phyloP scores from a whole-genome alignment of 1,139 yeast genomes.

The Diutina rugosa region DNA sequence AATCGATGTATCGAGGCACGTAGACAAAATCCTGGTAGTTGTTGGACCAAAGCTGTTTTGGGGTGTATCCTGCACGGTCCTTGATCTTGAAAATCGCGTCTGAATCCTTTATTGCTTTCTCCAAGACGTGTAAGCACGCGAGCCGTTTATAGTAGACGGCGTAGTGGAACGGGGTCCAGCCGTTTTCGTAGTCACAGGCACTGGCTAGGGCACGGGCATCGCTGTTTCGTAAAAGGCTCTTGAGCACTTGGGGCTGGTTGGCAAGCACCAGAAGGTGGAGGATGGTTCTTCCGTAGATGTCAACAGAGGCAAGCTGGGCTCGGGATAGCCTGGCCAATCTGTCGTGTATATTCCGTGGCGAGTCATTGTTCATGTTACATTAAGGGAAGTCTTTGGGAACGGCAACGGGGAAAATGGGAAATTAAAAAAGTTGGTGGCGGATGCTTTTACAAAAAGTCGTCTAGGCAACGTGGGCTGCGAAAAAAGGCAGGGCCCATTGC shows the following conservation, averaged over 20 bases:
- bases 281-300: conserved; percentile 62
- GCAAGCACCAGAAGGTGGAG: conserved; percentile 44
- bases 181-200: conserved; percentile 58
- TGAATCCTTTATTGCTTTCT: conserved; percentile 13
- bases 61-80: conserved; percentile 58
- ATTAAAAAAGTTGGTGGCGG: background rate
- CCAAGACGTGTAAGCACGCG: conserved; percentile 37
- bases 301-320: conserved; percentile 38
- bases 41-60: conserved; percentile 42
- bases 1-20: conserved; percentile 33
- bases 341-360: background rate
- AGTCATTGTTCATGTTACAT: conserved; percentile 2
- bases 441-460: background rate
- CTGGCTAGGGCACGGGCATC: conserved; percentile 22
- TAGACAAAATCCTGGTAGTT: conserved; percentile 27
- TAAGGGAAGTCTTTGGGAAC: background rate
- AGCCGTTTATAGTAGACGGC: conserved; percentile 49
- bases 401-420: background rate
- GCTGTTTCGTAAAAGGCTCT: conserved; percentile 33
- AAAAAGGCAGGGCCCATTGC: background rate
- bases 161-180: conserved; percentile 75
- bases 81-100: conserved; percentile 36
- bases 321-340: conserved; percentile 17
- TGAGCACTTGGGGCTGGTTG: conserved; percentile 36
- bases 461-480: background rate